phyloP scores from a whole-genome alignment of 129 eudicot species.

The Cynara cardunculus region DNA sequence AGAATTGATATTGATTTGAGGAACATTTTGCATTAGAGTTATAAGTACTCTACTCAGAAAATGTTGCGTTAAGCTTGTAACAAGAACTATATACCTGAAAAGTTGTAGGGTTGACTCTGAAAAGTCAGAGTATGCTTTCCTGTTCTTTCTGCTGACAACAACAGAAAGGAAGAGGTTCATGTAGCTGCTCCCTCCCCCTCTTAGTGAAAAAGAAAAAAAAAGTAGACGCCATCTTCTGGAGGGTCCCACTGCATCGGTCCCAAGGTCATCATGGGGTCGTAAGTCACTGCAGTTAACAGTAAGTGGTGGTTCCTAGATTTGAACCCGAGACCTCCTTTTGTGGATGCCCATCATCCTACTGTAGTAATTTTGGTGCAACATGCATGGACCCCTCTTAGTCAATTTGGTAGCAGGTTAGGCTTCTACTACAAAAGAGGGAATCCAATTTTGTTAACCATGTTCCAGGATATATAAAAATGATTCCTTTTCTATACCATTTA shows the following conservation, averaged over 20 bases:
- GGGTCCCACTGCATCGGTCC: not conserved
- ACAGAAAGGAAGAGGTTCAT: too few relatives aligned
- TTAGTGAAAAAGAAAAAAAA: too few relatives aligned
- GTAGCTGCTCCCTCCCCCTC: too few relatives aligned
- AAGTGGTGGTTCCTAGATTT: not conserved
- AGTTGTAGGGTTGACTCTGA: slow-evolving; percentile 6
- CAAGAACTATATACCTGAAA: not conserved
- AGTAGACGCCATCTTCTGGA: not conserved
- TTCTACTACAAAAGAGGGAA: not conserved
- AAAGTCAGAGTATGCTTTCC: not conserved
- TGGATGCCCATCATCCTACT: not conserved
- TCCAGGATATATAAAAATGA: not conserved
- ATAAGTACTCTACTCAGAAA: not conserved
- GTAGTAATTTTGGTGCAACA: not conserved
- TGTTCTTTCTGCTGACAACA: not conserved
- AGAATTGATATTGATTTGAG: not conserved
- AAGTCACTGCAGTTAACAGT: not conserved
- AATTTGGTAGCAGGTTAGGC: not conserved
- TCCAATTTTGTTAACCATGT: not conserved
- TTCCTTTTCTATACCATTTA: not conserved
- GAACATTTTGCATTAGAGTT: not conserved
- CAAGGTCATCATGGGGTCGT: not conserved
- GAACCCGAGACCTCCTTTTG: not conserved
- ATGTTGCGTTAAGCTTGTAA: not conserved
- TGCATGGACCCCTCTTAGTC: not conserved